Conservation (phyloP, 2,329 filamentous ascomycete genomes). For the Hypoxylon sp. region DNA sequence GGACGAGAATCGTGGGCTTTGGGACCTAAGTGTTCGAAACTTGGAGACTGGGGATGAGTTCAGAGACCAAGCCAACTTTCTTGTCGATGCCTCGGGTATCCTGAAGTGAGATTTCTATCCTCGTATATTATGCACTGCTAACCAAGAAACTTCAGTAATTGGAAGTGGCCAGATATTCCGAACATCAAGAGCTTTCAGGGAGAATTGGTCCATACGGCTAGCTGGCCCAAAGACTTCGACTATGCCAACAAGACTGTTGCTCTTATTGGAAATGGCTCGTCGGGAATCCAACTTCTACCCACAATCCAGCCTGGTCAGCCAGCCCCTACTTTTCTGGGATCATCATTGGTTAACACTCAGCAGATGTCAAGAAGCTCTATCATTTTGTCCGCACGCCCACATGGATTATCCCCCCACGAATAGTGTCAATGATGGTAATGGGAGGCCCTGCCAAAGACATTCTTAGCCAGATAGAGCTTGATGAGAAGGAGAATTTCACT, state of each 20-base stretch:
- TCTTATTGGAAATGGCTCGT: conserved; percentile 71
- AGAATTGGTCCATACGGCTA: conserved; percentile 66
- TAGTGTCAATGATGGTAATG: conserved; percentile 58
- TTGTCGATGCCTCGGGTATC: conserved; percentile 66
- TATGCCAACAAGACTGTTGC: conserved; percentile 66
- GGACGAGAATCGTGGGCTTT: conserved; percentile 61
- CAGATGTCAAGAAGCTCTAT: conserved; percentile 58
- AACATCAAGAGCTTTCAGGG: conserved; percentile 64
- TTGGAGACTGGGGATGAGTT: conserved; percentile 59
- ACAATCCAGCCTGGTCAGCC: conserved; percentile 61
- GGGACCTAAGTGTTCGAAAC: conserved; percentile 60
- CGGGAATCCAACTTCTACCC: conserved; percentile 68
- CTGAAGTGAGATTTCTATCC: conserved; percentile 62
- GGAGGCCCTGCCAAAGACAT: conserved; percentile 56
- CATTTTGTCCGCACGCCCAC: conserved; percentile 61
- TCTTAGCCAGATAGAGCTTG: conserved; percentile 59
- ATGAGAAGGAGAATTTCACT: conserved; percentile 61
- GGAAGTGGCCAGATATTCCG: conserved; percentile 67
- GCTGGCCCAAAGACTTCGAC: conserved; percentile 66
- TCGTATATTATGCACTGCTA: conserved; percentile 19
- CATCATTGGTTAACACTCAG: conserved; percentile 20
- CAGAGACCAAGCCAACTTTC: conserved; percentile 62
- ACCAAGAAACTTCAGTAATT: conserved; percentile 58
- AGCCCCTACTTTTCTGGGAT: background rate
- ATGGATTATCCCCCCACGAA: conserved; percentile 59